Percentiles rank a stretch among this genome's conserved stretches.
Conservation (phyloP, 768 basidiomycete genomes). For the Pisolithus orientalis region DNA sequence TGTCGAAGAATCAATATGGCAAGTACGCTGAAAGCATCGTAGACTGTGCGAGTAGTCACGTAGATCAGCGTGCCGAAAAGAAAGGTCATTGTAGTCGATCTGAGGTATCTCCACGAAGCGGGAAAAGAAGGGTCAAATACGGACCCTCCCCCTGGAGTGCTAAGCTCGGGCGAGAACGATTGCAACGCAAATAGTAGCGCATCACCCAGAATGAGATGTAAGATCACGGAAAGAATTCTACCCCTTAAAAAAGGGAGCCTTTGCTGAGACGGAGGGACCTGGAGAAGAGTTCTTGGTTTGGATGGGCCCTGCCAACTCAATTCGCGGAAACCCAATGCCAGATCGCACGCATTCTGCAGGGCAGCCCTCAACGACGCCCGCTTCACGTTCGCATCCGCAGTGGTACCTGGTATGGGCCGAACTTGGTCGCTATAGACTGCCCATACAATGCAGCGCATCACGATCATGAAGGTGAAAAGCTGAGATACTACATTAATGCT, state of each 20-base stretch:
- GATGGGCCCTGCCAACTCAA: conserved; percentile 5
- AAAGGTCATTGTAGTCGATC: conserved; percentile 38
- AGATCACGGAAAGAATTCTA: neutral
- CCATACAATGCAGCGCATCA: conserved; percentile 11
- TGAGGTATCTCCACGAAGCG: conserved; percentile 25
- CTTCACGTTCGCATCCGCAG: neutral
- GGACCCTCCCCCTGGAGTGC: conserved; percentile 19
- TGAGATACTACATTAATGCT: neutral
- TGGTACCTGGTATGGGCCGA: neutral
- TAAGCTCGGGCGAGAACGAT: conserved; percentile 34
- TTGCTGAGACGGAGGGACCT: neutral
- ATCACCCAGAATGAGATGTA: conserved; percentile 1
- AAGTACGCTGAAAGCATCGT: conserved; percentile 35
- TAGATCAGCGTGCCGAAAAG: conserved; percentile 41
- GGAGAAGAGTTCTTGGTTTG: conserved; percentile 1
- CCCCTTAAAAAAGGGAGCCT: neutral
- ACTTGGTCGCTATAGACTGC: conserved; percentile 1
- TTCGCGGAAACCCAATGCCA: conserved; percentile 8
- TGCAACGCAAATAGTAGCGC: conserved; percentile 29
- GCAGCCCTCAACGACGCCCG: neutral
- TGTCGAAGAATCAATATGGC: conserved; percentile 40
- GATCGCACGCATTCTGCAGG: conserved; percentile 6
- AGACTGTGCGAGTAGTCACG: conserved; percentile 35
- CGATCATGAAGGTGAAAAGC: conserved; percentile 5
- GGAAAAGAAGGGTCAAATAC: conserved; percentile 28